Percentiles rank a stretch among this genome's conserved stretches.
phyloP scores from a whole-genome alignment of 768 basidiomycete species.

The Pisolithus tinctorius region DNA sequence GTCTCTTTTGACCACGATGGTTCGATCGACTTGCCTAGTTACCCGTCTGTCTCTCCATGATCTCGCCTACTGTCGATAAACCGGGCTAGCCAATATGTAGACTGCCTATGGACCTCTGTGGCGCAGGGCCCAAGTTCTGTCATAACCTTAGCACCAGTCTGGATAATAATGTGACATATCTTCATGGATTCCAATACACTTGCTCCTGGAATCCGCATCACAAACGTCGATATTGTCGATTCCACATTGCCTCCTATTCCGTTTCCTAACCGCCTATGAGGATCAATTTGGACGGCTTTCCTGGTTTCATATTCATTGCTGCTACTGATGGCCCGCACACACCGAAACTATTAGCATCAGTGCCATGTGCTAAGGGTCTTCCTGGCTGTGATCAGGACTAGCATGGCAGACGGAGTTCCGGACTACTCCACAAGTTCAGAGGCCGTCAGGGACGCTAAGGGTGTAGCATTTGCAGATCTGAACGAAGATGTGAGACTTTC shows the following conservation, averaged over 20 bases:
- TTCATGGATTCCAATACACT: conserved; percentile 50
- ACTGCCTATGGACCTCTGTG: conserved; percentile 71
- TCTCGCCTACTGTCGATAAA: conserved; percentile 38
- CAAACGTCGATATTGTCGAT: conserved; percentile 64
- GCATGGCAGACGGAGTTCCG: conserved; percentile 58
- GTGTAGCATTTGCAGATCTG: conserved; percentile 79
- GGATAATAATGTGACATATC: conserved; percentile 43
- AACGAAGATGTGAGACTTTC: conserved; percentile 84
- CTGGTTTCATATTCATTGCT: conserved; percentile 67
- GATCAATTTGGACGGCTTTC: conserved; percentile 95
- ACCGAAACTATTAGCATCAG: conserved; percentile 58
- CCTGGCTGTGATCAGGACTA: conserved; percentile 51
- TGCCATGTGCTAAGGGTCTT: conserved; percentile 49
- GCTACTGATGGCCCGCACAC: conserved; percentile 39
- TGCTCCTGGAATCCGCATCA: conserved; percentile 43
- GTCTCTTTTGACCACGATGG: conserved; percentile 75
- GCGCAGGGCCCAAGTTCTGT: conserved; percentile 69
- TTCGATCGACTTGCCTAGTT: conserved; percentile 91
- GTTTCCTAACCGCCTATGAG: conserved; percentile 74
- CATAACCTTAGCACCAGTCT: conserved; percentile 56
- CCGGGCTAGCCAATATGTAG: conserved; percentile 59
- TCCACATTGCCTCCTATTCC: conserved; percentile 65
- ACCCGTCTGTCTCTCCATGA: conserved; percentile 61
- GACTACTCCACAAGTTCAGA: conserved; percentile 45
- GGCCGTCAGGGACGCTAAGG: conserved; percentile 68